Percentiles rank a stretch among this genome's conserved stretches.
phyloP scores from a whole-genome alignment of 805 yeast species.

The Komagataella mondaviorum region DNA sequence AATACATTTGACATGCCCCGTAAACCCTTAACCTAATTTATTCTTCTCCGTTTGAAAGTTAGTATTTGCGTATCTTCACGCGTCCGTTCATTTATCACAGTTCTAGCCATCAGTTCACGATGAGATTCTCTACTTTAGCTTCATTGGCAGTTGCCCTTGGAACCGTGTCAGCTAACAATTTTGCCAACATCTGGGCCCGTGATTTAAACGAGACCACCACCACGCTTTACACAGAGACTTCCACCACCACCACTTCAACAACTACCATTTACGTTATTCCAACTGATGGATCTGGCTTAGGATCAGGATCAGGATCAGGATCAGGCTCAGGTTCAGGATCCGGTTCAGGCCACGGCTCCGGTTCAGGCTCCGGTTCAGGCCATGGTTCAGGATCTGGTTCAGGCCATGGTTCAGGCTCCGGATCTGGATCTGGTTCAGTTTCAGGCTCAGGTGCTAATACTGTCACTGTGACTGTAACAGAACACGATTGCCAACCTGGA shows the following conservation, averaged over 20 bases:
- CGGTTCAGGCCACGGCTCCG: background rate
- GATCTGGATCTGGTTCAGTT: background rate
- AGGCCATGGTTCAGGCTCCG: background rate
- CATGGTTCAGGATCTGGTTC: background rate
- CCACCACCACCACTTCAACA: background rate
- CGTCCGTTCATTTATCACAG: background rate
- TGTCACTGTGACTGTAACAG: constrained; percentile 2
- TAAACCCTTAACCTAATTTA: background rate
- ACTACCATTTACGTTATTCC: background rate
- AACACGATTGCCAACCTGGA: constrained; percentile 1
- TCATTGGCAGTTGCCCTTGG: background rate
- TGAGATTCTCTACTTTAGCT: background rate
- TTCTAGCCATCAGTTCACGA: background rate
- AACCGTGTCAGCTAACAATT: background rate
- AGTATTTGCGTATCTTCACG: background rate
- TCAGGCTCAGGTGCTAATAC: background rate
- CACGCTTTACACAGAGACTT: background rate
- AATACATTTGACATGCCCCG: background rate
- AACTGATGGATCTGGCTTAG: background rate
- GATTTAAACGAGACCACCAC: background rate
- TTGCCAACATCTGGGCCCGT: background rate
- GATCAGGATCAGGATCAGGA: background rate
- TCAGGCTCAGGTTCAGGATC: background rate
- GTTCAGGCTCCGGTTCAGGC: background rate
- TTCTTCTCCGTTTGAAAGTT: background rate